Percentiles rank a stretch among this genome's conserved stretches.
Evolutionary conservation across 2,329 filamentous ascomycete genomes (phyloP).

Genomic region (Penicillium palitans): DNA sequence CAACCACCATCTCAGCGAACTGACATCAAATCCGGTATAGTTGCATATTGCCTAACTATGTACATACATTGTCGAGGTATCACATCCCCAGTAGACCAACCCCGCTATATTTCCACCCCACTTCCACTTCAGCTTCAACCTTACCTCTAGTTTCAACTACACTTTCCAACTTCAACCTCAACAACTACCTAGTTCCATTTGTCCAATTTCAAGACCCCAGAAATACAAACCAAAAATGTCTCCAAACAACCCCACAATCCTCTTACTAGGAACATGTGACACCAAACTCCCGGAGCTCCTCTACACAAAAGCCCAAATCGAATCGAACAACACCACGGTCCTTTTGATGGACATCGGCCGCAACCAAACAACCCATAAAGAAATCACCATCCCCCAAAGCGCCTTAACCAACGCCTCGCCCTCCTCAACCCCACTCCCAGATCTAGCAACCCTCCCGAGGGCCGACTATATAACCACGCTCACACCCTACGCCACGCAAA

Average conservation of each 20-base stretch:
- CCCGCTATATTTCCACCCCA: background rate
- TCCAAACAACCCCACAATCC: constrained; percentile 42
- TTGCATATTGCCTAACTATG: too few species aligned
- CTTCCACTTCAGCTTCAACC: background rate
- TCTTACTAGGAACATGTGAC: constrained; percentile 64
- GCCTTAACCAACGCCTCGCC: constrained; percentile 41
- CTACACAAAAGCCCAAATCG: constrained; percentile 54
- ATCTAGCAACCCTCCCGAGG: constrained; percentile 48
- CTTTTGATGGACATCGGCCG: constrained; percentile 60
- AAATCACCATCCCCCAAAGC: constrained; percentile 51
- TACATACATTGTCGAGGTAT: too few species aligned
- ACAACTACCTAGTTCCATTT: background rate
- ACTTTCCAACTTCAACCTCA: background rate
- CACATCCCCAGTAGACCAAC: too few species aligned
- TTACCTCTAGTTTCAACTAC: background rate
- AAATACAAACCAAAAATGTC: constrained; percentile 5
- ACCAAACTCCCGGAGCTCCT: constrained; percentile 63
- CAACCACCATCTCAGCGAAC: too few species aligned
- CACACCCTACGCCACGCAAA: constrained; percentile 51
- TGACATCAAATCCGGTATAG: too few species aligned
- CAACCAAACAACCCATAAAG: constrained; percentile 40
- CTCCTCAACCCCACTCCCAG: constrained; percentile 20
- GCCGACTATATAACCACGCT: constrained; percentile 60
- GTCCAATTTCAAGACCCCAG: background rate
- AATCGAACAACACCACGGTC: constrained; percentile 33